Conservation (phyloP, 1,284 basidiomycete species). For the Dichomitus squalens region DNA sequence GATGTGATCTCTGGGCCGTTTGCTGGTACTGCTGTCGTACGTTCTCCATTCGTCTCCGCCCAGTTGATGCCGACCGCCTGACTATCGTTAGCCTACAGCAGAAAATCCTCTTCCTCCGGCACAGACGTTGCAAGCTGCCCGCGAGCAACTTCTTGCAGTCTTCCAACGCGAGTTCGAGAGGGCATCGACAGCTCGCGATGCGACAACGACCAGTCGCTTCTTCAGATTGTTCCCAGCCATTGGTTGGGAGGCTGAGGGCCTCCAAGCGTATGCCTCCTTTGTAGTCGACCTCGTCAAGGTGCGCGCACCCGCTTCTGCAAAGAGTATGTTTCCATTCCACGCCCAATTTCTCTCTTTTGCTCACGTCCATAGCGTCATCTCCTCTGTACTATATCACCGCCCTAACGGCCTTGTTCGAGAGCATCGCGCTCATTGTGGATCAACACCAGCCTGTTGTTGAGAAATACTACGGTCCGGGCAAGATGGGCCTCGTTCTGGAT, state of each 20-base stretch:
- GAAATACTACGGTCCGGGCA: constrained; percentile 91
- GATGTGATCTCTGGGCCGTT: constrained; percentile 85
- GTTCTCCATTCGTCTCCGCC: constrained; percentile 25
- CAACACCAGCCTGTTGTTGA: constrained; percentile 98
- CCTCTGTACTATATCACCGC: constrained; percentile 87
- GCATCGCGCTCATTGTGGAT: constrained; percentile 93
- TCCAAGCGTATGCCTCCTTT: constrained; percentile 93
- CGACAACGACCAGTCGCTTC: constrained; percentile 88
- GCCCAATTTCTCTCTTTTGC: neutral
- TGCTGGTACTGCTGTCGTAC: constrained; percentile 85
- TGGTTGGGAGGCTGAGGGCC: constrained; percentile 87
- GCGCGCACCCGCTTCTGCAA: constrained; percentile 74
- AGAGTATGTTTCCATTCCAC: constrained; percentile 55
- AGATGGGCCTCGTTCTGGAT: constrained; percentile 82
- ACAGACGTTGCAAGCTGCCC: constrained; percentile 78
- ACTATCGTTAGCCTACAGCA: constrained; percentile 73
- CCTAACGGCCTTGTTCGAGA: constrained; percentile 91
- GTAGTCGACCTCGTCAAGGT: constrained; percentile 89
- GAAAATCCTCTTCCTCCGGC: constrained; percentile 86
- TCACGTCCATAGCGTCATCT: constrained; percentile 67
- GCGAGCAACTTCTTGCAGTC: constrained; percentile 75
- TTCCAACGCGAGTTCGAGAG: constrained; percentile 82
- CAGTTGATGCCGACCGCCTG: constrained; percentile 1
- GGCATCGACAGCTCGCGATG: constrained; percentile 79
- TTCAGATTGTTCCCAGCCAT: constrained; percentile 97